Percentiles rank a stretch among this genome's conserved stretches.
These are phyloP conservation scores for Leccinum olivaceoglutinosum DNA, from an alignment of 1,284 basidiomycete genomes.

Conservation along the genomic window DNA sequence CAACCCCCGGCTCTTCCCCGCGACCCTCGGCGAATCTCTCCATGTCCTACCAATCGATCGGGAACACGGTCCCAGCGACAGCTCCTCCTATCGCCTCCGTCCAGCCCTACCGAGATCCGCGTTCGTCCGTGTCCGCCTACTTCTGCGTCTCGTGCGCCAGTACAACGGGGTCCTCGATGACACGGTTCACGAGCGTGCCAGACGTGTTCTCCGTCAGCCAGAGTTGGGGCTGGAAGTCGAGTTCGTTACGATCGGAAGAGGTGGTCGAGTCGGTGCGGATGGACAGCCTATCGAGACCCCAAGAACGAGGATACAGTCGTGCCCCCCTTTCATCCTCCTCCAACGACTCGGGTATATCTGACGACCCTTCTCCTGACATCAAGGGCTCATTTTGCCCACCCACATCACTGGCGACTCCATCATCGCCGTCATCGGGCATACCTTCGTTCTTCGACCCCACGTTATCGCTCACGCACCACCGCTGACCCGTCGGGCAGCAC, in stretches of 20 bases:
- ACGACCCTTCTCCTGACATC: no score
- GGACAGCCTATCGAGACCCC: slow-evolving; percentile 28
- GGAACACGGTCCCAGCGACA: slow-evolving; percentile 35
- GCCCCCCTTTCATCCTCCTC: no score
- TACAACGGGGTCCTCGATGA: slow-evolving; percentile 77
- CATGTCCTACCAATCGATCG: slow-evolving; percentile 23
- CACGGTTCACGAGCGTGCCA: slow-evolving; percentile 80
- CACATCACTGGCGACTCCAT: no score
- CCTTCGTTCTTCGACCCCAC: no score
- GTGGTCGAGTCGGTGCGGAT: slow-evolving; percentile 49
- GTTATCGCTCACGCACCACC: no score
- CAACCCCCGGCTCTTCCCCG: slow-evolving; percentile 30
- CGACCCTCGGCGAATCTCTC: slow-evolving; percentile 16
- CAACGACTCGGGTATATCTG: no score
- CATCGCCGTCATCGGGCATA: no score
- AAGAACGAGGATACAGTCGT: no score
- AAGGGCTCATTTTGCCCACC: no score
- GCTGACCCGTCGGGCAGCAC: no score
- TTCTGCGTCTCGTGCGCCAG: slow-evolving; percentile 83
- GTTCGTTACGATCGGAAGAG: slow-evolving; percentile 51
- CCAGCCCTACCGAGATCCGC: slow-evolving; percentile 75
- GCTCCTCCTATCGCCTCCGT: slow-evolving; percentile 34
- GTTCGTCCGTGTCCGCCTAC: slow-evolving; percentile 63
- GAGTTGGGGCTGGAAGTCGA: slow-evolving; percentile 81
- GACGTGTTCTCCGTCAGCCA: slow-evolving; percentile 79